Evolutionary conservation across 139 green algal species (phyloP), one percentile per base, ranked within the genome.

Genomic region (Pseudopediastrum boryanum): DNA sequence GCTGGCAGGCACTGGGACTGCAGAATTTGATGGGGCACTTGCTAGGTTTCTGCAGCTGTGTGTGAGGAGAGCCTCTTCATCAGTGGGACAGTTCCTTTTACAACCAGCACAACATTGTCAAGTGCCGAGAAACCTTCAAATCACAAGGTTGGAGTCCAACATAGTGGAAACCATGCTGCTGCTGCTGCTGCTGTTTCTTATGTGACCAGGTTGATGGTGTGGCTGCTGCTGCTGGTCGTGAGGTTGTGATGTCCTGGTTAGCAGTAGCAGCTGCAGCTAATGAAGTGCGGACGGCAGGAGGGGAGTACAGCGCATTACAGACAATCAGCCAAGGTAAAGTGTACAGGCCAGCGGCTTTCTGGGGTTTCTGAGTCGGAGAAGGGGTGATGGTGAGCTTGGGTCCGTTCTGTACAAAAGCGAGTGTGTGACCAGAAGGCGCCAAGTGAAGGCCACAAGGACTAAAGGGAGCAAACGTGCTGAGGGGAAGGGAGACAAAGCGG

Each of bases 221-320:
- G 12, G 39, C 59, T 25, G 9, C 65, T 19, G 63, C 59, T 4
- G 16, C 50, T 42, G 84, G 75, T 4, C 80, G 83, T 41, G 86
- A 90, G 78, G 86, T 81, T 56, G 62, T 90, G 38, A 62, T 90
- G 75, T 43, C 59, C 21, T 90, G 86, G 86, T 73, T 90, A 54
- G 59, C 86, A 33, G 81, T 74, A 12, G 77, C 84, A n/a, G 86
- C 81, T 1, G 79, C 76, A 33, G 41, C 52, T 50, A 85, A 83
- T 52, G 41, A 68, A 33, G 61, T 62, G 42, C 81, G 86, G 19
- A 58, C 39, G 4, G 54, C 46, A 25, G 84, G 78, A 16, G 86
- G 86, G 1, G 86, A 90, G 78, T 71, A 63, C 31, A 52, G 56
- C 39, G 73, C 77, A 9, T 58, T 85, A n/a, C 71, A 71, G 38